A percentile compares a stretch with the other conserved stretches of the same genome.
Evolutionary conservation across 169 alveolate genomes (phyloP).

Genomic region (Theileria orientalis): DNA sequence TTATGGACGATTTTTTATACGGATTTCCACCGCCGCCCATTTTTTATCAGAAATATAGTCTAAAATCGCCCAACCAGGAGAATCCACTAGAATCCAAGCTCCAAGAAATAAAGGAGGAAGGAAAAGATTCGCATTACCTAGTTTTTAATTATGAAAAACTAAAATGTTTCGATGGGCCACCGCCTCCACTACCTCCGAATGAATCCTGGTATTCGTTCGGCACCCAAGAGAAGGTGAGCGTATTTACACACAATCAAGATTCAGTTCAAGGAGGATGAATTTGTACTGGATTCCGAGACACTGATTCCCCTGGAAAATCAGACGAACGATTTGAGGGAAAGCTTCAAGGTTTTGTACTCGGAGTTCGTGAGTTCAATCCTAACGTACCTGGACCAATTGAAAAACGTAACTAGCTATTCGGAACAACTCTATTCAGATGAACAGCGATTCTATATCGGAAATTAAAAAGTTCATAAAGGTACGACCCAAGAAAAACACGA

Average conservation of each 20-base stretch:
- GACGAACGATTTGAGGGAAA: constrained; percentile 49
- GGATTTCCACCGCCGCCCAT: constrained; percentile 80
- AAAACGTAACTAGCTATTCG: constrained; percentile 36
- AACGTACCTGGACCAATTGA: constrained; percentile 25
- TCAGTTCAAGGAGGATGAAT: constrained; percentile 19
- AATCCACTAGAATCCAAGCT: constrained; percentile 5
- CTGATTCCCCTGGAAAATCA: constrained; percentile 42
- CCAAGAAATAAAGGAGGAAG: not conserved
- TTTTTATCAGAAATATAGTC: constrained; percentile 64
- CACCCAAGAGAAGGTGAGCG: constrained; percentile 39
- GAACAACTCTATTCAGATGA: constrained; percentile 38
- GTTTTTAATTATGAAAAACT: not conserved
- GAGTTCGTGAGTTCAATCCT: constrained; percentile 65
- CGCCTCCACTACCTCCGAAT: constrained; percentile 65
- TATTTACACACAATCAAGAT: not conserved
- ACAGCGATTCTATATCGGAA: constrained; percentile 48
- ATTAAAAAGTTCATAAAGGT: constrained; percentile 59
- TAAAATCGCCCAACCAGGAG: constrained; percentile 14
- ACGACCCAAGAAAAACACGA: constrained; percentile 9
- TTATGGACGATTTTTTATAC: constrained; percentile 52
- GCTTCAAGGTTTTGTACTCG: constrained; percentile 62
- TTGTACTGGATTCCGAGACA: constrained; percentile 70
- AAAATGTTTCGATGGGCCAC: constrained; percentile 31
- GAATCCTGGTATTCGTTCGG: constrained; percentile 68
- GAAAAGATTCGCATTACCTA: not conserved